A percentile compares a stretch with the other conserved stretches of the same genome.
Evolutionary conservation across 331 rosid genomes (phyloP).

Genomic region (Prunus yedoensis): DNA sequence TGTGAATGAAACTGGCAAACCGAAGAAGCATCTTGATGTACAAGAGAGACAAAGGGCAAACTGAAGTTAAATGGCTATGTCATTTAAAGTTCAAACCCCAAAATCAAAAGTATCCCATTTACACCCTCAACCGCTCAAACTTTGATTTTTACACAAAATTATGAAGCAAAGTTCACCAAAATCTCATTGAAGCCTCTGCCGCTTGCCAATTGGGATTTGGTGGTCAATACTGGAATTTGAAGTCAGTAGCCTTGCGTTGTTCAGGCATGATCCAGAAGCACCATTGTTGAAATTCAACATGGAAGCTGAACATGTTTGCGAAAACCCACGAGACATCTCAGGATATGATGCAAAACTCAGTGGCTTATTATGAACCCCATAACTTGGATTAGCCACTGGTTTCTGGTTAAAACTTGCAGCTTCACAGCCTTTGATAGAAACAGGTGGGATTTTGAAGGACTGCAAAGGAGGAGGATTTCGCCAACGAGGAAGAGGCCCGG

Average conservation of each 20-base stretch:
- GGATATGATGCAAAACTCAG: constrained; percentile 22
- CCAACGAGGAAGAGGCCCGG: constrained; percentile 90
- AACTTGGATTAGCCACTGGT: constrained; percentile 13
- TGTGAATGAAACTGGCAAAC: neutral
- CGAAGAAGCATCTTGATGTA: constrained; percentile 15
- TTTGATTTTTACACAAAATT: constrained; percentile 32
- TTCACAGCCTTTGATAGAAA: constrained; percentile 44
- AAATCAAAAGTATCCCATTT: constrained; percentile 45
- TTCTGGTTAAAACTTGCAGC: constrained; percentile 12
- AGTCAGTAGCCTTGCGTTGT: constrained; percentile 26
- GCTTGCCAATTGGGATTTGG: constrained; percentile 43
- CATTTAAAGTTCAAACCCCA: constrained; percentile 33
- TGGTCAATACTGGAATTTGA: constrained; percentile 26
- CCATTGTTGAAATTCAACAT: constrained; percentile 44
- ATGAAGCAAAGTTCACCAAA: constrained; percentile 1
- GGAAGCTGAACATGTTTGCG: constrained; percentile 60
- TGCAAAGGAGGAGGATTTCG: constrained; percentile 72
- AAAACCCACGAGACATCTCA: constrained; percentile 23
- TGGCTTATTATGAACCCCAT: constrained; percentile 17
- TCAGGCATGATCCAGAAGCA: constrained; percentile 30
- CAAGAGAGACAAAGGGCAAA: constrained; percentile 14
- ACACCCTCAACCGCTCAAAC: constrained; percentile 37
- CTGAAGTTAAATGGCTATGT: constrained; percentile 28
- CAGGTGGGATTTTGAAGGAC: constrained; percentile 57
- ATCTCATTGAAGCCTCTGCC: constrained; percentile 58